phyloP scores from a whole-genome alignment of 2,329 filamentous ascomycete species.

The Fusarium newnesense region DNA sequence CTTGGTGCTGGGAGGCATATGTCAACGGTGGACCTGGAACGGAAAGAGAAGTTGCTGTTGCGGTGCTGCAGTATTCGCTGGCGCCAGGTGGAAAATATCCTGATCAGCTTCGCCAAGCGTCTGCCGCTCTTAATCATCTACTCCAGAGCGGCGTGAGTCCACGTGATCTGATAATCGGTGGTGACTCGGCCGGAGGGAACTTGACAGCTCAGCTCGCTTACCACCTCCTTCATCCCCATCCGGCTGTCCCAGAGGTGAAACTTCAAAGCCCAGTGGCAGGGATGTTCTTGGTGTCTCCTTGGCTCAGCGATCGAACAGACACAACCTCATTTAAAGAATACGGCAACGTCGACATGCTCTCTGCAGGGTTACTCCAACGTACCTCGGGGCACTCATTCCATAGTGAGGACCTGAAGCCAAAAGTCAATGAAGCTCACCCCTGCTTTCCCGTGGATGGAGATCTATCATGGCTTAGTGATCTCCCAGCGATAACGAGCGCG shows the following conservation, averaged over 20 bases:
- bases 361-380: background rate
- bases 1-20: background rate
- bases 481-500: fast-evolving
- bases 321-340: fast-evolving
- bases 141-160: background rate
- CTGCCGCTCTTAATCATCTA: fast-evolving
- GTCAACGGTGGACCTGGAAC: background rate
- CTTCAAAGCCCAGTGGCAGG: background rate
- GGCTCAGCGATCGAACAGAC: background rate
- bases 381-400: background rate
- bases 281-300: background rate
- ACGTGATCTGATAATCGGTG: background rate
- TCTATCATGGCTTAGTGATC: background rate
- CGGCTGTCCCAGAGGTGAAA: background rate
- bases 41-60: background rate
- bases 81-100: background rate
- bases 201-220: background rate
- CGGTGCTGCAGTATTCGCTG: background rate
- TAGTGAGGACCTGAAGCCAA: fast-evolving
- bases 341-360: background rate
- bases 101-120: background rate
- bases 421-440: background rate
- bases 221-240: background rate
- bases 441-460: background rate
- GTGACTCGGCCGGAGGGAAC: background rate